Conservation (phyloP, 1,284 basidiomycete species). For the Ganoderma resinaceum region DNA sequence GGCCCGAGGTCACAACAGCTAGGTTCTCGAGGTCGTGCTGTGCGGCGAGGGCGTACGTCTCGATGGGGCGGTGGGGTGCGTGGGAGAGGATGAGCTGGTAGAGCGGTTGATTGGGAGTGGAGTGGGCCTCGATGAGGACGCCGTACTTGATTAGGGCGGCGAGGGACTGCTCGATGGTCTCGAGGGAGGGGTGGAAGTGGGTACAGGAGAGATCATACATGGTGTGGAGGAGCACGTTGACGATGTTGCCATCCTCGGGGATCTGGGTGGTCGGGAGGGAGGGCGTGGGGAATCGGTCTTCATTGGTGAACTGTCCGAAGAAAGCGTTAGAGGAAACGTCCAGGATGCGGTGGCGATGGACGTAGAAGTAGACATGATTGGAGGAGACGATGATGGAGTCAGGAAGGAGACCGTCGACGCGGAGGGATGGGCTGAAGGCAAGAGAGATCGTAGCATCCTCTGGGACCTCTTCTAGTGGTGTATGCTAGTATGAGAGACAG, state of each 20-base stretch:
- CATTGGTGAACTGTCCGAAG: slow-evolving; percentile 36
- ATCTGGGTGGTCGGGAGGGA: slow-evolving; percentile 36
- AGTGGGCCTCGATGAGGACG: slow-evolving; percentile 31
- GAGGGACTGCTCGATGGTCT: slow-evolving; percentile 38
- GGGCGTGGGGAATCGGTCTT: slow-evolving; percentile 20
- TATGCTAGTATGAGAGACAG: slow-evolving; percentile 1
- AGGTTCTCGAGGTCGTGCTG: slow-evolving; percentile 42
- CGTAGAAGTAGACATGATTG: slow-evolving; percentile 71
- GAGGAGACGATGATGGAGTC: slow-evolving; percentile 70
- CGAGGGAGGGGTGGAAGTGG: slow-evolving; percentile 39
- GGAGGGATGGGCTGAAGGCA: slow-evolving; percentile 71
- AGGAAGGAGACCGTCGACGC: slow-evolving; percentile 55
- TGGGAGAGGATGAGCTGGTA: slow-evolving; percentile 40
- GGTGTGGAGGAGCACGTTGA: slow-evolving; percentile 46
- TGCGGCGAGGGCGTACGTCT: slow-evolving; percentile 47
- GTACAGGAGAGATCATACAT: slow-evolving; percentile 42
- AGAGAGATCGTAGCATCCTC: slow-evolving; percentile 60
- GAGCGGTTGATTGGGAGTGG: slow-evolving; percentile 36
- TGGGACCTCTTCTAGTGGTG: neutral
- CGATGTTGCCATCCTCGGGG: slow-evolving; percentile 39
- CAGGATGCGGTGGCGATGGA: slow-evolving; percentile 42
- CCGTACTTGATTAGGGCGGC: slow-evolving; percentile 40
- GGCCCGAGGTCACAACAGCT: slow-evolving; percentile 43
- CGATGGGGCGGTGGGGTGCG: slow-evolving; percentile 42
- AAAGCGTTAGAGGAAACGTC: slow-evolving; percentile 43